Conservation (phyloP, 768 basidiomycete genomes). For the Neoboletus brunneissimus region DNA sequence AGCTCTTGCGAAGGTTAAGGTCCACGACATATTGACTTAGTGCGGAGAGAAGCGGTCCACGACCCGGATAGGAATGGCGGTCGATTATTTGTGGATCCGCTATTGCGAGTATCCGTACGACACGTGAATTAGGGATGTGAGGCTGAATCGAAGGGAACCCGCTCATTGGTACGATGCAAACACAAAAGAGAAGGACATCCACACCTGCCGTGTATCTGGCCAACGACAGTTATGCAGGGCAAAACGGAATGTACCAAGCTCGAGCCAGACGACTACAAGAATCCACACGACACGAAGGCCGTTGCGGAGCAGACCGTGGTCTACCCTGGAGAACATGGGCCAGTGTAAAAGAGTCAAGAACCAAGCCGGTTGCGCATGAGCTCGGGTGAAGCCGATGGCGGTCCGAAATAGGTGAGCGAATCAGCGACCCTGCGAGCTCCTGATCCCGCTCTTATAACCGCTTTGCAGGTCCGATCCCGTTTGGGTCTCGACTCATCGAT, state of each 20-base stretch:
- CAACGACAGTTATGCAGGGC: constrained; percentile 53
- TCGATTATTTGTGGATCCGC: constrained; percentile 90
- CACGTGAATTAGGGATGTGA: constrained; percentile 19
- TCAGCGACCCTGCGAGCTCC: neutral
- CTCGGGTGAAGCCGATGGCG: constrained; percentile 11
- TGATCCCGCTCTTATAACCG: no score
- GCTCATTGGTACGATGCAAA: neutral
- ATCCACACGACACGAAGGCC: constrained; percentile 60
- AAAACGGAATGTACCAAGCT: constrained; percentile 55
- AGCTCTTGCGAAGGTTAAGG: constrained; percentile 81
- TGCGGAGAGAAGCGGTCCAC: constrained; percentile 51
- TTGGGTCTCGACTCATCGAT: neutral
- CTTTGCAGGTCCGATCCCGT: neutral
- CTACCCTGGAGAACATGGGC: constrained; percentile 4
- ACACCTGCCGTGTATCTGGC: constrained; percentile 48
- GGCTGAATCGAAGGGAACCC: constrained; percentile 11
- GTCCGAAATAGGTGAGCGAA: neutral
- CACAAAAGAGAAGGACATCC: constrained; percentile 9
- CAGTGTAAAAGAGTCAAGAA: neutral
- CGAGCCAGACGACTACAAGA: constrained; percentile 64
- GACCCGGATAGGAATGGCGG: constrained; percentile 66
- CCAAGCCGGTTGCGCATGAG: neutral
- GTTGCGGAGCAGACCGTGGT: constrained; percentile 23
- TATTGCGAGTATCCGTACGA: constrained; percentile 56
- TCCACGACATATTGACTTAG: constrained; percentile 69